Evolutionary conservation across 371 early-diverging fungal genomes (phyloP).

Genomic region (Syncephalastrum contaminatum): DNA sequence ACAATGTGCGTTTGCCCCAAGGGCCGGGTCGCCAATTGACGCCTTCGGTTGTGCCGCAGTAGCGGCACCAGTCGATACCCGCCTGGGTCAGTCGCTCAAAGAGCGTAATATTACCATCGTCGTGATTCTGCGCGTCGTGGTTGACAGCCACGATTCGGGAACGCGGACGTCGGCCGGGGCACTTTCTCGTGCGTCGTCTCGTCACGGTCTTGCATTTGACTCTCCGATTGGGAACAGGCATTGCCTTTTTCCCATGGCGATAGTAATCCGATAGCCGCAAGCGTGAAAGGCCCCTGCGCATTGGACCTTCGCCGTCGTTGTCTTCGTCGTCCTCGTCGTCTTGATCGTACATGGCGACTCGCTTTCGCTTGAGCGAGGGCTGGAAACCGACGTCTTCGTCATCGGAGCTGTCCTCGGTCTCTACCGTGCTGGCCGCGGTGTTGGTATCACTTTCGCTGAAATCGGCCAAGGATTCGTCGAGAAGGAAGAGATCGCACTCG

Average conservation of each 20-base stretch:
- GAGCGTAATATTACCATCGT: constrained; percentile 15
- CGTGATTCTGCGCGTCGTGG: neutral
- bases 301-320: too few species aligned
- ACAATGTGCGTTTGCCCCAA: constrained; percentile 76
- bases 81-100: constrained; percentile 43
- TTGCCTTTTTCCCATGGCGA: too few species aligned
- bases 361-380: too few species aligned
- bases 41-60: constrained; percentile 74
- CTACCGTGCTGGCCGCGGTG: too few species aligned
- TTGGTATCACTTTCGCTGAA: too few species aligned
- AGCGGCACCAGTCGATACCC: constrained; percentile 70
- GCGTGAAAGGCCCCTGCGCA: too few species aligned
- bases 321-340: too few species aligned
- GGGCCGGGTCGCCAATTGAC: constrained; percentile 80
- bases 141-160: too few species aligned
- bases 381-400: constrained; percentile 8
- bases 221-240: neutral
- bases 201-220: constrained; percentile 8
- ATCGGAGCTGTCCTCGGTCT: neutral
- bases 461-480: too few species aligned
- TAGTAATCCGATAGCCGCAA: too few species aligned
- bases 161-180: constrained; percentile 7
- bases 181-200: constrained; percentile 12
- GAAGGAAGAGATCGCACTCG: too few species aligned
- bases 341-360: too few species aligned